Percentiles rank a stretch among this genome's conserved stretches.
phyloP scores from a whole-genome alignment of 345 rosid species.

The Atalantia buxifolia region DNA sequence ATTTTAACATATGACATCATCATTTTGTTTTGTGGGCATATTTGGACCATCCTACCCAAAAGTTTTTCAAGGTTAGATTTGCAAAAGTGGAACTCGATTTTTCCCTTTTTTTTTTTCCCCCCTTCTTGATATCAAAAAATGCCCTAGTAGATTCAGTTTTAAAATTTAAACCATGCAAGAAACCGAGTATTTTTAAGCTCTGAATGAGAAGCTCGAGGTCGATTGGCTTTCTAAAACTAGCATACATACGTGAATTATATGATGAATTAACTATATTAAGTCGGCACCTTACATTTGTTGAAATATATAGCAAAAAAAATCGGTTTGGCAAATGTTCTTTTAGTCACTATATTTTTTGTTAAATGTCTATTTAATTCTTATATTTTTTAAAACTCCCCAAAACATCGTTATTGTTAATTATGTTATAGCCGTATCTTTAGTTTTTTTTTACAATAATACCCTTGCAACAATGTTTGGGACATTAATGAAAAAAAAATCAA shows the following conservation, averaged over 20 bases:
- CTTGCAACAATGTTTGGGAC: no score
- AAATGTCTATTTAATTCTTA: accelerated
- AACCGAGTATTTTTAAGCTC: not conserved
- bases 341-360: no score
- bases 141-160: not conserved
- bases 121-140: not conserved
- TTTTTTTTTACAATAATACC: no score
- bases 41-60: not conserved
- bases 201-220: not conserved
- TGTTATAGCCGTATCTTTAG: accelerated
- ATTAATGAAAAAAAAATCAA: no score
- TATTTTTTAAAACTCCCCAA: no score
- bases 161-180: not conserved
- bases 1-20: not conserved
- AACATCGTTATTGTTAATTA: no score
- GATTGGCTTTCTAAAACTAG: not conserved
- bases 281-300: not conserved
- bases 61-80: not conserved
- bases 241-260: not conserved
- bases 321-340: accelerated
- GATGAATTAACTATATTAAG: not conserved
- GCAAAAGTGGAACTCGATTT: not conserved
- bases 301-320: no score
- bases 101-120: not conserved
- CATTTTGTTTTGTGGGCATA: not conserved